Evolutionary conservation across 495 filamentous ascomycete genomes (phyloP).

Genomic region (Penicillium longicatenatum): DNA sequence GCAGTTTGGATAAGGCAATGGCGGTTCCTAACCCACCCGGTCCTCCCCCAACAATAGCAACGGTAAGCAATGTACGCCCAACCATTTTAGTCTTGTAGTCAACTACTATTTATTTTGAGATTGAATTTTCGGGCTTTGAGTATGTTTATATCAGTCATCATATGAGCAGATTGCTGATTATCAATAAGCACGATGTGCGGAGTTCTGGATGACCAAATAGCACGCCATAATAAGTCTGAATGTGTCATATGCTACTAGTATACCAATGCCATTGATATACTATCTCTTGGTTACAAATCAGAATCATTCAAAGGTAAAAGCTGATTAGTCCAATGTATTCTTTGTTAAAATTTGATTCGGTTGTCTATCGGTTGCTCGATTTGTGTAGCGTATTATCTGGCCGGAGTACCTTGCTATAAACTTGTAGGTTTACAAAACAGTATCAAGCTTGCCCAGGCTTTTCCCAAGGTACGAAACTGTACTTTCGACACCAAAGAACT

Average conservation of each 20-base stretch:
- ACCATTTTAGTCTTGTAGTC: conserved; percentile 14
- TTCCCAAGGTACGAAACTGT: too few species aligned
- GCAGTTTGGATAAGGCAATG: conserved; percentile 49
- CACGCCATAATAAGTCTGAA: conserved; percentile 16
- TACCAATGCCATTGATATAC: not conserved
- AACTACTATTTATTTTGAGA: not conserved
- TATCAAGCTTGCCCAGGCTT: too few species aligned
- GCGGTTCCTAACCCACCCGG: conserved; percentile 52
- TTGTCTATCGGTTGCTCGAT: not conserved
- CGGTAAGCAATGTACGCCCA: conserved; percentile 12
- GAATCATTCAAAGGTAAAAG: too few species aligned
- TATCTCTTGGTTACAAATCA: not conserved
- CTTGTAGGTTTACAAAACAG: too few species aligned
- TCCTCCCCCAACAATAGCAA: conserved; percentile 49
- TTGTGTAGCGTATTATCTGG: too few species aligned
- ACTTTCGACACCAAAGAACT: too few species aligned
- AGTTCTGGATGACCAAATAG: conserved; percentile 9
- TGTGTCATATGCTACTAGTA: conserved; percentile 9
- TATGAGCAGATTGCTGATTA: not conserved
- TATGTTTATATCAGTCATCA: not conserved
- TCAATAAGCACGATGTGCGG: not conserved
- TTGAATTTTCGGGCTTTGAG: not conserved
- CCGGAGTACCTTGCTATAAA: too few species aligned
- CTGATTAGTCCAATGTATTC: too few species aligned
- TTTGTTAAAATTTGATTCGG: too few species aligned